Evolutionary conservation across 768 basidiomycete genomes (phyloP).

Genomic region (Trametes cinnabarina): DNA sequence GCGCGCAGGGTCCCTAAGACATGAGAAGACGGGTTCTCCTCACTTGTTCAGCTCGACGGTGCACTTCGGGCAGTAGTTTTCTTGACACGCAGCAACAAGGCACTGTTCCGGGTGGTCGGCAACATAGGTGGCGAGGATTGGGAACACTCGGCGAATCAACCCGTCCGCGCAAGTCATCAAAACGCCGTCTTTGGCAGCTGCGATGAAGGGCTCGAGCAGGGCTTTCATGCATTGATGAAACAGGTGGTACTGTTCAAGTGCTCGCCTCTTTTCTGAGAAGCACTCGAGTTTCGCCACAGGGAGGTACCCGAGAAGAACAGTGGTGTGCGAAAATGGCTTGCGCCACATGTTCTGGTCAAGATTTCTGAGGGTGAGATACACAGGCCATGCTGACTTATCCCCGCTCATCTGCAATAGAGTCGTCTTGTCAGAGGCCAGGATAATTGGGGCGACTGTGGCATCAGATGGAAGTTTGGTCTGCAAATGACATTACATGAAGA

Average conservation of each 20-base stretch:
- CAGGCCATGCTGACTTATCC: constrained; percentile 32
- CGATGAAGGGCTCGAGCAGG: too few species aligned
- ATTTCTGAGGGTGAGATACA: constrained; percentile 35
- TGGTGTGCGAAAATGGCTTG: constrained; percentile 17
- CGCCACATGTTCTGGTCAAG: constrained; percentile 23
- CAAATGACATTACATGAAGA: neutral
- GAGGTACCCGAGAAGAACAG: constrained; percentile 31
- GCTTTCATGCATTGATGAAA: too few species aligned
- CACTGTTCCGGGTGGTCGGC: constrained; percentile 48
- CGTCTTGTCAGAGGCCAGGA: constrained; percentile 34
- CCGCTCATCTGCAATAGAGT: constrained; percentile 26
- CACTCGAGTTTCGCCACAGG: constrained; percentile 31
- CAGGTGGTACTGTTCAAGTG: constrained; percentile 10
- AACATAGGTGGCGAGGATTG: constrained; percentile 40
- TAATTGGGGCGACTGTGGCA: constrained; percentile 29
- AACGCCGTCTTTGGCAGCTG: too few species aligned
- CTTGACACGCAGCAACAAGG: constrained; percentile 30
- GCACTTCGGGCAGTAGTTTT: constrained; percentile 31
- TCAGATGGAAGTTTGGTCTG: constrained; percentile 21
- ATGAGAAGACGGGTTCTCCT: constrained; percentile 15
- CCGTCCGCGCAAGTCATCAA: neutral
- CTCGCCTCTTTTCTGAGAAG: constrained; percentile 17
- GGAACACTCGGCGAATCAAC: constrained; percentile 28
- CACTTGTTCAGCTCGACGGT: constrained; percentile 21
- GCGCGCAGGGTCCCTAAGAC: neutral